A percentile compares a stretch with the other conserved stretches of the same genome.
These are phyloP conservation scores for Nidularia pulvinata DNA, from an alignment of 768 basidiomycete species.

Conservation along the genomic window DNA sequence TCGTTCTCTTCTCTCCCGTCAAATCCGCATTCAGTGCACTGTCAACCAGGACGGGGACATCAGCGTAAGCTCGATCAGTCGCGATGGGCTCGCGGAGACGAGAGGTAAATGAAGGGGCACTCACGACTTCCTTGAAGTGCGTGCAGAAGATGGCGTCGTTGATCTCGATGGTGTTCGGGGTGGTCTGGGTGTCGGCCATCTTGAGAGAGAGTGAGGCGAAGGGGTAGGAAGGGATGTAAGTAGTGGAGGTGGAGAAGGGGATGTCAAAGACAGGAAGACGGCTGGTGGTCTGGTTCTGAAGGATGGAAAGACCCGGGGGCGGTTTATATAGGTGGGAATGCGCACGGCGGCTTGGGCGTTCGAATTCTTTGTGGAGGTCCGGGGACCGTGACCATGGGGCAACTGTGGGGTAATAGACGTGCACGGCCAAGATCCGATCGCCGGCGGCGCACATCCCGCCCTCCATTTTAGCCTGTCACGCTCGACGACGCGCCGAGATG, in stretches of 20 bases:
- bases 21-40: slow-evolving; percentile 69
- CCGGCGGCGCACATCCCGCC: not conserved
- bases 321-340: slow-evolving; percentile 29
- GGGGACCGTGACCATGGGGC: too few species aligned
- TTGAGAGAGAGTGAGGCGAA: not conserved
- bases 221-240: not conserved
- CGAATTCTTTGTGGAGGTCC: not conserved
- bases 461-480: not conserved
- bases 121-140: slow-evolving; percentile 80
- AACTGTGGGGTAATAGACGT: not conserved
- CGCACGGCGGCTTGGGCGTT: not conserved
- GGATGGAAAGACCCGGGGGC: slow-evolving; percentile 6
- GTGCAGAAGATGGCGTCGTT: slow-evolving; percentile 82
- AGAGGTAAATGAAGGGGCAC: slow-evolving; percentile 14
- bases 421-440: not conserved
- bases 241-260: not conserved
- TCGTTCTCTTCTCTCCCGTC: slow-evolving; percentile 87
- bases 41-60: not conserved
- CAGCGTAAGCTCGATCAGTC: not conserved
- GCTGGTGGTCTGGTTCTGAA: slow-evolving; percentile 5
- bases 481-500: not conserved
- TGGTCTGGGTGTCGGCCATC: slow-evolving; percentile 15
- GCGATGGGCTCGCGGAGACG: slow-evolving; percentile 1
- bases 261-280: slow-evolving; percentile 1
- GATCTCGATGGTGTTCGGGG: slow-evolving; percentile 58